Conservation (phyloP, 169 alveolate genomes). For the Eimeria sp. region DNA sequence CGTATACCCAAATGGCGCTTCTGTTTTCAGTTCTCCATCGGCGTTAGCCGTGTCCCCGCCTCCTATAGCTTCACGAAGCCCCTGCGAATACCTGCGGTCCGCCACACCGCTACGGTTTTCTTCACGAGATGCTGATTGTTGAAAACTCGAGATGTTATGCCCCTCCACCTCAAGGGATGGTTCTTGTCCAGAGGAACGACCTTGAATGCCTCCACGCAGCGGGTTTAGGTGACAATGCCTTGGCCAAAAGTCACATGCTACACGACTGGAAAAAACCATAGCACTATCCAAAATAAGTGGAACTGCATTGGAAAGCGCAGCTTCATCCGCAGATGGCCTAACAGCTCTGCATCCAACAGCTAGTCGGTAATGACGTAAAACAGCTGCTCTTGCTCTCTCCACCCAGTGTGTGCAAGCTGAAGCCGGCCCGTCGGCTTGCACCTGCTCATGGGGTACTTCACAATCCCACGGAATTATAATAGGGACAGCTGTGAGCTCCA, state of each 20-base stretch:
- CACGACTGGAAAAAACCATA: neutral
- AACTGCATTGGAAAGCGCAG: slow-evolving; percentile 26
- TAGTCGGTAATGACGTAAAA: slow-evolving; percentile 17
- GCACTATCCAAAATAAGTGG: slow-evolving; percentile 26
- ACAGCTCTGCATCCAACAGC: neutral
- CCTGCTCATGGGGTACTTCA: neutral
- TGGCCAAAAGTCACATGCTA: slow-evolving; percentile 28
- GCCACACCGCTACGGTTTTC: neutral
- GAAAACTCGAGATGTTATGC: neutral
- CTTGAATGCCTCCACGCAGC: neutral
- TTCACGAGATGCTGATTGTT: neutral
- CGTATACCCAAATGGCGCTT: slow-evolving; percentile 68
- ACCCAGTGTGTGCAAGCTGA: slow-evolving; percentile 25
- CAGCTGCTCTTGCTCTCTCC: slow-evolving; percentile 46
- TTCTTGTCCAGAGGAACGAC: neutral
- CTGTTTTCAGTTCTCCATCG: neutral
- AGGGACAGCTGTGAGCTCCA: slow-evolving; percentile 29
- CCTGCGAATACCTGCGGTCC: neutral
- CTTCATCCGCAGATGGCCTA: slow-evolving; percentile 4
- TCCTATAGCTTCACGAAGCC: neutral
- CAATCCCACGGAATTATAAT: slow-evolving; percentile 43
- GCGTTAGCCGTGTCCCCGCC: neutral
- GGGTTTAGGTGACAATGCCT: slow-evolving; percentile 56
- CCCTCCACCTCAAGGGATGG: neutral
- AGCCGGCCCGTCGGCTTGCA: neutral